Conservation (phyloP, 2,329 filamentous ascomycete genomes). For the Emergomyces africanus region DNA sequence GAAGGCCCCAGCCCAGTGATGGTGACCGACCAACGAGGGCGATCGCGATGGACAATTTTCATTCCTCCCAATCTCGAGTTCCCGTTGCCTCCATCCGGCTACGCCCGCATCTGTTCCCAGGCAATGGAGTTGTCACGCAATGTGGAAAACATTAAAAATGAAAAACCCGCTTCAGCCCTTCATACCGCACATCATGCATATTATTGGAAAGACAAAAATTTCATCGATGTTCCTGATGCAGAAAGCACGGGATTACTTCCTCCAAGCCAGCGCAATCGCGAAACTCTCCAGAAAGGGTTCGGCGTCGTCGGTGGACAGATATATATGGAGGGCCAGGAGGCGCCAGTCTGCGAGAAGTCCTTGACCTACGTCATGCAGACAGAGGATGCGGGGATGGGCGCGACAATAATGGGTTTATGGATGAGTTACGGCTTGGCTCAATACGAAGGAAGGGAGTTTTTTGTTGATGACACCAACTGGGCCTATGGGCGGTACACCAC, state of each 20-base stretch:
- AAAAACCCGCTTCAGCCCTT: constrained; percentile 5
- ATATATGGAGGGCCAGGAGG: constrained; percentile 10
- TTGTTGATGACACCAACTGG: constrained; percentile 75
- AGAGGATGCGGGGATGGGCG: constrained; percentile 62
- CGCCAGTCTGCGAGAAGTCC: constrained; percentile 51
- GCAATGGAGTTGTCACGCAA: constrained; percentile 52
- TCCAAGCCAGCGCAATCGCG: constrained; percentile 22
- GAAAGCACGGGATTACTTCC: constrained; percentile 52
- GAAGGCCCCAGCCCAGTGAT: constrained; percentile 61
- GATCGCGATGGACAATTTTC: constrained; percentile 65
- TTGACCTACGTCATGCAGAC: constrained; percentile 70
- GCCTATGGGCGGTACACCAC: constrained; percentile 63
- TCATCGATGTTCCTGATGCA: constrained; percentile 62
- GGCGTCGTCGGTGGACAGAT: constrained; percentile 25
- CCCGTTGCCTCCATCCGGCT: constrained; percentile 53
- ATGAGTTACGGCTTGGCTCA: constrained; percentile 68
- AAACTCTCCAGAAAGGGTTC: neutral
- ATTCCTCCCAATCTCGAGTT: constrained; percentile 57
- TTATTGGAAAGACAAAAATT: constrained; percentile 53
- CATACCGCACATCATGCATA: constrained; percentile 34
- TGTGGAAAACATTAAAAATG: constrained; percentile 40
- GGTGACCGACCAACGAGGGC: constrained; percentile 51
- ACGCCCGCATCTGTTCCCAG: constrained; percentile 55
- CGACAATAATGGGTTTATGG: constrained; percentile 67
- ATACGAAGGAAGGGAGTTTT: constrained; percentile 62